phyloP scores from a whole-genome alignment of 2,329 filamentous ascomycete species.

The Tothia fuscella region DNA sequence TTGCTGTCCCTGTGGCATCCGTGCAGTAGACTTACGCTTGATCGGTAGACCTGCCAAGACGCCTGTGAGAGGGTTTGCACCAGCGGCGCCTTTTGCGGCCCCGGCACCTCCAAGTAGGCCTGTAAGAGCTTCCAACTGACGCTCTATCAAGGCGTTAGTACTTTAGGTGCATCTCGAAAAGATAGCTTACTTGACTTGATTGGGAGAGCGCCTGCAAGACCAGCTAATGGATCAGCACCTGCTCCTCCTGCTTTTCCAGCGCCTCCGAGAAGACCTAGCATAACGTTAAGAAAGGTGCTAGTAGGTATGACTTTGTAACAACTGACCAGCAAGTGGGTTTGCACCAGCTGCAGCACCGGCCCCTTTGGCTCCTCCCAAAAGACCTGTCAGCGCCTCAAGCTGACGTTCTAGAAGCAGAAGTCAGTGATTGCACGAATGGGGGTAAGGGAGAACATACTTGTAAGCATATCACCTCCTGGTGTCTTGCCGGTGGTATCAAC shows the following conservation, averaged over 20 bases:
- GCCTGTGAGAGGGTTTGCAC: not conserved
- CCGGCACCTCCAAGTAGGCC: not conserved
- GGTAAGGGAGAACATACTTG: not conserved
- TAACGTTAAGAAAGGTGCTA: too few relatives aligned
- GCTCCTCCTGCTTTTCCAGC: too few relatives aligned
- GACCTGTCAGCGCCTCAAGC: not conserved
- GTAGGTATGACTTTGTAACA: too few relatives aligned
- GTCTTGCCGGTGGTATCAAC: conserved; percentile 5
- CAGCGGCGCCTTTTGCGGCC: not conserved
- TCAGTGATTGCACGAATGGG: not conserved
- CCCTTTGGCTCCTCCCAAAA: not conserved
- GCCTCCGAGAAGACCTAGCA: too few relatives aligned
- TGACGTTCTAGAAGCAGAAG: not conserved
- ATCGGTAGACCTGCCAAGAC: not conserved
- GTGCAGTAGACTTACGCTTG: too few relatives aligned
- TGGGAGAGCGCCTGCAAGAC: not conserved
- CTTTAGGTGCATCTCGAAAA: too few relatives aligned
- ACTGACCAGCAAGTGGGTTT: not conserved
- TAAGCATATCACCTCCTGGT: conserved; percentile 3
- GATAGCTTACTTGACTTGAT: not conserved
- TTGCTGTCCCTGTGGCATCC: too few relatives aligned
- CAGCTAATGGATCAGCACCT: not conserved
- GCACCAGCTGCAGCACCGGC: not conserved
- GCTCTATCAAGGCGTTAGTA: not conserved
- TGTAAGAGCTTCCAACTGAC: not conserved